A percentile compares a stretch with the other conserved stretches of the same genome.
These are phyloP conservation scores for Sclerotinia trifoliorum DNA, from an alignment of 2,329 filamentous ascomycete species.

Conservation along the genomic window DNA sequence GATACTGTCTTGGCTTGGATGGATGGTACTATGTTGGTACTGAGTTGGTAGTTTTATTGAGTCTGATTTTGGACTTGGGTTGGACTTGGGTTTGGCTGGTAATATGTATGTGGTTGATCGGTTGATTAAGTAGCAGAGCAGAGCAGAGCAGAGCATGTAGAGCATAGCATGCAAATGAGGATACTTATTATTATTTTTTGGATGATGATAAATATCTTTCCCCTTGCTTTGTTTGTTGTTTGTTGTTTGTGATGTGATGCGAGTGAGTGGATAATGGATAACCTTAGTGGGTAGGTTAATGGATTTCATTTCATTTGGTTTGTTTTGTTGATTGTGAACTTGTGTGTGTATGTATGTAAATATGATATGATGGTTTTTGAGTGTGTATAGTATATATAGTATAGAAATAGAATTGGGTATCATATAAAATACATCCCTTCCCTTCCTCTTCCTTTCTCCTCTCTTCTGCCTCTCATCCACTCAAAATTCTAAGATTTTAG, in stretches of 20 bases:
- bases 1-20: not conserved
- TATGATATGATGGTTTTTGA: too few species aligned
- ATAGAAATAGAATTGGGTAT: not conserved
- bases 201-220: not conserved
- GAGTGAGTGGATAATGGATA: too few species aligned
- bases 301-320: not conserved
- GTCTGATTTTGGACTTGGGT: not conserved
- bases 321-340: too few species aligned
- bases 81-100: slow-evolving; percentile 3
- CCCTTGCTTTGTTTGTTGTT: too few species aligned
- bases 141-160: not conserved
- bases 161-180: not conserved
- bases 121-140: not conserved
- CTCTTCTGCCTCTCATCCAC: not conserved
- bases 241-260: too few species aligned
- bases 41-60: too few species aligned
- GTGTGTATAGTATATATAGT: not conserved
- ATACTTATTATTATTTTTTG: not conserved
- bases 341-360: not conserved
- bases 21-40: not conserved
- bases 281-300: too few species aligned
- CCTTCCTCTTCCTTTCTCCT: not conserved
- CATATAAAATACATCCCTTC: not conserved
- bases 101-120: not conserved
- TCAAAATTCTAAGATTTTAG: too few species aligned